Conservation (phyloP, 805 yeast genomes). For the Sugiyamaella qingdaonensis region DNA sequence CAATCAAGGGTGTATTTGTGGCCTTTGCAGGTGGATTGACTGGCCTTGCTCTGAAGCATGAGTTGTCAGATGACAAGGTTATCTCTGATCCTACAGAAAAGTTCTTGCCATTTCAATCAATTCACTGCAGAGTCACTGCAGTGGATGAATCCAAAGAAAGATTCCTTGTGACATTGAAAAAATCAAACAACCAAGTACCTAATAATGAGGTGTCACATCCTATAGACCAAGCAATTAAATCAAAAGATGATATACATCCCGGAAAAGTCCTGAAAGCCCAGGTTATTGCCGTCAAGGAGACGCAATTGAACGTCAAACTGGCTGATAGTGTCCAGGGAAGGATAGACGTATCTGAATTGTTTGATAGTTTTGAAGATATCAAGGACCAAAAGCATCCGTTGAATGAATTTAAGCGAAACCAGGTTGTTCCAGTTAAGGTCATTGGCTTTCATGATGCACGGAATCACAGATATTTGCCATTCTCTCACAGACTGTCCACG, state of each 20-base stretch:
- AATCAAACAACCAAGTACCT: neutral
- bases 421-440: slow-evolving; percentile 55
- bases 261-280: slow-evolving; percentile 61
- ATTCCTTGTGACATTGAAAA: slow-evolving; percentile 61
- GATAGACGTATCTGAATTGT: slow-evolving; percentile 69
- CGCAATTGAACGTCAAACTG: slow-evolving; percentile 69
- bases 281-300: slow-evolving; percentile 59
- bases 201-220: slow-evolving; percentile 39
- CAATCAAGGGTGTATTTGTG: slow-evolving; percentile 79
- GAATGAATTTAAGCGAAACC: slow-evolving; percentile 51
- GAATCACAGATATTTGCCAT: slow-evolving; percentile 62
- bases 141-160: slow-evolving; percentile 66
- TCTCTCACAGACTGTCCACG: slow-evolving; percentile 54
- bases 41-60: slow-evolving; percentile 74
- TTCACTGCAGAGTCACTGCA: slow-evolving; percentile 60
- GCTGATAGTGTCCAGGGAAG: slow-evolving; percentile 80
- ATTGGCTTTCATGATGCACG: slow-evolving; percentile 75
- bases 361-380: slow-evolving; percentile 50
- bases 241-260: slow-evolving; percentile 54
- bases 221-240: slow-evolving; percentile 54
- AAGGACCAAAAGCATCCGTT: slow-evolving; percentile 57
- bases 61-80: slow-evolving; percentile 44
- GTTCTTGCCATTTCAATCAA: slow-evolving; percentile 65
- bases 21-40: slow-evolving; percentile 75
- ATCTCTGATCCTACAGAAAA: slow-evolving; percentile 48